Evolutionary conservation across 768 basidiomycete genomes (phyloP).

Genomic region (Xanthoconium stramineum): DNA sequence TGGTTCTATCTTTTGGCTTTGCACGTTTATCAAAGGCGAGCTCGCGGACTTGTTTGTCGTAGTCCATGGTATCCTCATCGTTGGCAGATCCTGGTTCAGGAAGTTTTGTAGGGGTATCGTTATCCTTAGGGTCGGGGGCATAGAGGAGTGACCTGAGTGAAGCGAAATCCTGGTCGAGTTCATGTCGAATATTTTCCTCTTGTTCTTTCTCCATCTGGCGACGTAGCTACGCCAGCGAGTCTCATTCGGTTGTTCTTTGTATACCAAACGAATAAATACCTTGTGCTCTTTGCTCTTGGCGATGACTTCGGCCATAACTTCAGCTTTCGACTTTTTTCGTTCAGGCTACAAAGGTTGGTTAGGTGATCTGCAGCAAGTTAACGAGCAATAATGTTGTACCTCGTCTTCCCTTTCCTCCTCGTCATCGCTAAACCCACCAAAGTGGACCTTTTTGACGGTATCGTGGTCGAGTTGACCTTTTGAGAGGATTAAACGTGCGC

Average conservation of each 20-base stretch:
- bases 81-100: not conserved
- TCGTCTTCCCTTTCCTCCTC: conserved; percentile 52
- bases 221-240: conserved; percentile 51
- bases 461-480: conserved; percentile 66
- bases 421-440: conserved; percentile 83
- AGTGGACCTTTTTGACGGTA: conserved; percentile 68
- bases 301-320: conserved; percentile 97
- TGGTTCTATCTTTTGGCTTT: conserved; percentile 91
- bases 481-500: conserved; percentile 1
- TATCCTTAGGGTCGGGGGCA: conserved; percentile 45
- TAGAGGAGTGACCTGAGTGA: conserved; percentile 74
- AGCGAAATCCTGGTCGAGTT: conserved; percentile 87
- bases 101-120: conserved; percentile 25
- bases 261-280: conserved; percentile 39
- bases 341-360: conserved; percentile 50
- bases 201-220: conserved; percentile 87
- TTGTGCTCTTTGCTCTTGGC: conserved; percentile 97
- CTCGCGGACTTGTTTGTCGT: conserved; percentile 89
- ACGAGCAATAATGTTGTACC: conserved; percentile 32
- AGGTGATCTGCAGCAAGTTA: not conserved
- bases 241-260: not conserved
- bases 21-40: conserved; percentile 92
- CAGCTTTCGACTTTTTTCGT: conserved; percentile 87
- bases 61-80: conserved; percentile 51
- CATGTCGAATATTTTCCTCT: conserved; percentile 80